These are phyloP conservation scores for Enterocytospora artemiae DNA, from an alignment of 371 early-diverging fungal genomes.

Conservation along the genomic window DNA sequence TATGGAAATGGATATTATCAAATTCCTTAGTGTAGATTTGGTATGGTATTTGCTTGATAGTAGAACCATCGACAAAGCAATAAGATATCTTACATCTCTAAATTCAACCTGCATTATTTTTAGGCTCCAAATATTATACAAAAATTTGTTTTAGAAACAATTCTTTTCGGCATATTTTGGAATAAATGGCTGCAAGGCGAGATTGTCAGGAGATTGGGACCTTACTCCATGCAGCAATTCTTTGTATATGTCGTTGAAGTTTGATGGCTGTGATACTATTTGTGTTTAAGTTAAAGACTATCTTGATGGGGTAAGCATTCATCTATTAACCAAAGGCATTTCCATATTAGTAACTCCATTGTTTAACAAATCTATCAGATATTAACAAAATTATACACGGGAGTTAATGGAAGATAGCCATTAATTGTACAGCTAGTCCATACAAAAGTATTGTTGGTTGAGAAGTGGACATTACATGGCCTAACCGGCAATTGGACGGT, in stretches of 20 bases:
- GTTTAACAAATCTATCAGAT: no score
- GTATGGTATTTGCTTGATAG: constrained; percentile 5
- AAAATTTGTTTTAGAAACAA: neutral
- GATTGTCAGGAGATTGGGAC: neutral
- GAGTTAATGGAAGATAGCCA: no score
- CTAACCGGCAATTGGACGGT: no score
- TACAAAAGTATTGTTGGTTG: no score
- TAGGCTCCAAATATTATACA: neutral
- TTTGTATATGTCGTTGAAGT: neutral
- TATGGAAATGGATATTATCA: constrained; percentile 13
- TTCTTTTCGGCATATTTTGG: neutral
- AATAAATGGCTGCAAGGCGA: neutral
- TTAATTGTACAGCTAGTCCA: no score
- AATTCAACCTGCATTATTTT: neutral
- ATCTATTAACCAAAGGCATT: no score
- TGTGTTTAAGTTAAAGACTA: neutral
- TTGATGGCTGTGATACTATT: neutral
- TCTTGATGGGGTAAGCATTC: no score
- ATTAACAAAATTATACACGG: no score
- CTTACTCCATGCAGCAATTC: neutral
- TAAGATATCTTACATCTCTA: neutral
- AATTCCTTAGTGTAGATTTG: constrained; percentile 1
- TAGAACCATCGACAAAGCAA: constrained; percentile 2
- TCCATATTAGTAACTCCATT: no score
- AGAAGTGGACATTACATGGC: no score